Evolutionary conservation across 2,329 filamentous ascomycete genomes (phyloP).

Genomic region (Pseudogymnoascus sp.): DNA sequence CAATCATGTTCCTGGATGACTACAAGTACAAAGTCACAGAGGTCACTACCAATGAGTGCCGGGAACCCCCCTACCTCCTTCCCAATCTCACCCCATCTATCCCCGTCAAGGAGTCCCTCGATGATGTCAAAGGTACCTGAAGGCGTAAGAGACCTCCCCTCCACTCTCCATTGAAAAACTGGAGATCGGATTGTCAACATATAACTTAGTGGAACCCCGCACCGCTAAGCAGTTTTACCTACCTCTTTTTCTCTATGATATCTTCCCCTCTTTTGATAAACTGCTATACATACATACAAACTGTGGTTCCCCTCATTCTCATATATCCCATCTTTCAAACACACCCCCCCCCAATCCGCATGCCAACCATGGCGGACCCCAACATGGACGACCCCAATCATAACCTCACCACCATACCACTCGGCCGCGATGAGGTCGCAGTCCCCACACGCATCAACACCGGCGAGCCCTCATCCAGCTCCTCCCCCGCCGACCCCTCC

Average conservation of each 20-base stretch:
- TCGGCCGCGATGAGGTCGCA: not conserved
- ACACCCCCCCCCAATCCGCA: not conserved
- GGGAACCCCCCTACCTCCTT: not conserved
- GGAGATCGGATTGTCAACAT: not conserved
- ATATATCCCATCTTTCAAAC: not conserved
- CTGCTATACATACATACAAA: not conserved
- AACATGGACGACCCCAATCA: not conserved
- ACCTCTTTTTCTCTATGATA: not conserved
- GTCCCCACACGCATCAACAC: not conserved
- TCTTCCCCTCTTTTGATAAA: not conserved
- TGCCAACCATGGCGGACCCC: not conserved
- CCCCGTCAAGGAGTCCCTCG: not conserved
- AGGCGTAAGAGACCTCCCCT: not conserved
- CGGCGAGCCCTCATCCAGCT: not conserved
- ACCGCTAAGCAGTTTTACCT: not conserved
- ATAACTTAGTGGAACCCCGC: not conserved
- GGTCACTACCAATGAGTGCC: not conserved
- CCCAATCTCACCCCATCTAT: not conserved
- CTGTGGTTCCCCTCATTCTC: not conserved
- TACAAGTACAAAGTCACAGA: not conserved
- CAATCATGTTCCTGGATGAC: not conserved
- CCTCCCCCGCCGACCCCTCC: not conserved
- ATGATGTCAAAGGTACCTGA: conserved; percentile 2
- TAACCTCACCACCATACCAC: not conserved
- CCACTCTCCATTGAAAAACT: not conserved